Percentiles rank a stretch among this genome's conserved stretches.
These are phyloP conservation scores for Platanthera guangdongensis DNA, from an alignment of 106 monocot genomes.

Conservation along the genomic window DNA sequence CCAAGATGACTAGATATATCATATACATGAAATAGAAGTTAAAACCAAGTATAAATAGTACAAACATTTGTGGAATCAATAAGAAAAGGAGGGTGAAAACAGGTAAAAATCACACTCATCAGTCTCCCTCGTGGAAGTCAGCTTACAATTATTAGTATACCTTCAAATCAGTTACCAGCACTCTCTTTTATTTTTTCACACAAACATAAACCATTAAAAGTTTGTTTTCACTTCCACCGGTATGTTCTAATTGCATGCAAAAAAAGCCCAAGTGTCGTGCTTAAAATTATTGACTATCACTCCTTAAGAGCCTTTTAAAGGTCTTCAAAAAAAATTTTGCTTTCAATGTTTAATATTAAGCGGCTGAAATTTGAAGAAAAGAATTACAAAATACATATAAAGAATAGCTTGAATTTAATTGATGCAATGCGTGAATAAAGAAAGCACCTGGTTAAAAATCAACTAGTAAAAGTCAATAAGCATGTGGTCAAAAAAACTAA, in stretches of 20 bases:
- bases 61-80: no score
- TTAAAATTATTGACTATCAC: not conserved
- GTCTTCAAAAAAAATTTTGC: not conserved
- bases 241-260: not conserved
- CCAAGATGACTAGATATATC: no score
- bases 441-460: not conserved
- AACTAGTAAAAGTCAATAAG: not conserved
- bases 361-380: not conserved
- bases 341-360: not conserved
- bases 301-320: not conserved
- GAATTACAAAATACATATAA: not conserved
- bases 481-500: constrained; percentile 23
- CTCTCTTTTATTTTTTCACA: no score
- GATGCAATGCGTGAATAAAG: not conserved
- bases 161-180: no score
- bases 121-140: no score
- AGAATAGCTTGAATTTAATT: not conserved
- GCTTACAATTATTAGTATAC: no score
- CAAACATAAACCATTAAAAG: not conserved
- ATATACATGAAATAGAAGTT: no score
- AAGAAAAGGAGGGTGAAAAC: no score
- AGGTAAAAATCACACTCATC: no score
- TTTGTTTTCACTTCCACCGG: not conserved
- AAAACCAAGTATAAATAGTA: no score
- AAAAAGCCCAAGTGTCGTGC: not conserved